A percentile compares a stretch with the other conserved stretches of the same genome.
These are phyloP conservation scores for sorghum (Sorghum bicolor) DNA, from an alignment of 176 grass and related monocot species.

Conservation along the genomic window DNA sequence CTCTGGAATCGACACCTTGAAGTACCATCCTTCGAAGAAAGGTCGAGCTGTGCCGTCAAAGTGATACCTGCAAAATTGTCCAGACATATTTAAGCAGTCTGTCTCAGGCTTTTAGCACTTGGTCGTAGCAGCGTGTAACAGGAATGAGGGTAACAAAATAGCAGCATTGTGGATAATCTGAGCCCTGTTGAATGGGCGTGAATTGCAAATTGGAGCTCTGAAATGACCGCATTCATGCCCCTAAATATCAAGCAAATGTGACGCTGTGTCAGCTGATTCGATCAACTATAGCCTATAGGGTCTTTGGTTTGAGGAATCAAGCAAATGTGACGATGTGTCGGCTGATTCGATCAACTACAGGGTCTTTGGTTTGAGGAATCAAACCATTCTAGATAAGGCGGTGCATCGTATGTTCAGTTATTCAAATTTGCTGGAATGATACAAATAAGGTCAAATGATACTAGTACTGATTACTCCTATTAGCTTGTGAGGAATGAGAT, in stretches of 20 bases:
- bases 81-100: not conserved
- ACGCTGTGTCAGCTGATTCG: not conserved
- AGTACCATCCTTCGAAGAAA: conserved; percentile 98
- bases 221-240: not conserved
- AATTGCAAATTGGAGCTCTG: too few relatives aligned
- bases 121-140: not conserved
- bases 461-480: not conserved
- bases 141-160: not conserved
- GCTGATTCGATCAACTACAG: not conserved
- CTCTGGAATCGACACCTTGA: conserved; percentile 80
- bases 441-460: not conserved
- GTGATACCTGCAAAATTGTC: conserved; percentile 64
- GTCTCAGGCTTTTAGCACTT: not conserved
- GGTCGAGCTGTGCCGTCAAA: conserved; percentile 63
- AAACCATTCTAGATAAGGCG: not conserved
- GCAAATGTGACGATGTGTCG: not conserved
- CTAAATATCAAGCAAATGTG: not conserved
- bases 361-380: not conserved
- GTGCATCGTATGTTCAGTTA: not conserved
- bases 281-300: not conserved
- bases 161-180: not conserved
- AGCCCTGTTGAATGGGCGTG: not conserved
- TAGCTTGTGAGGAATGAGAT: not conserved
- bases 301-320: not conserved
- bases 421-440: not conserved